These are phyloP conservation scores for Panicum hallii DNA, from an alignment of 202 grass and related monocot genomes.

Conservation along the genomic window DNA sequence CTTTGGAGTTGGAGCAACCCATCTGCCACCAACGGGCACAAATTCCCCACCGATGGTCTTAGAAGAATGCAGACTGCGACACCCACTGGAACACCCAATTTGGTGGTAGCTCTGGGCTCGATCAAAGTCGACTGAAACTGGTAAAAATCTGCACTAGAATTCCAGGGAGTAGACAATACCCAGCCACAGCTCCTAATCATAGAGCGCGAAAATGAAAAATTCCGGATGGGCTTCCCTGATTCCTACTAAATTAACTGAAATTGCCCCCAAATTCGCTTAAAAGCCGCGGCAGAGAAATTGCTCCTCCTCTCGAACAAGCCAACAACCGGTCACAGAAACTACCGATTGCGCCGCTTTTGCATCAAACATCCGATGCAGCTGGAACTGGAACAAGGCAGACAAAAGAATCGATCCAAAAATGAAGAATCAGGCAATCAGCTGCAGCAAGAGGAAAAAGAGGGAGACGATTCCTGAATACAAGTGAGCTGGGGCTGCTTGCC, in stretches of 20 bases:
- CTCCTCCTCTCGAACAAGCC: slow-evolving; percentile 28
- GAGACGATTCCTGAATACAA: slow-evolving; percentile 1
- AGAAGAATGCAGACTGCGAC: slow-evolving; percentile 35
- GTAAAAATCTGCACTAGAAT: slow-evolving; percentile 23
- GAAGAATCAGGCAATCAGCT: slow-evolving; percentile 11
- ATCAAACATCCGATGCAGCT: neutral
- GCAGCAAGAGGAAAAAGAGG: neutral
- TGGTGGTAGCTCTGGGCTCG: neutral
- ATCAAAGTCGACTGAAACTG: slow-evolving; percentile 24
- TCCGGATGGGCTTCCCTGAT: neutral
- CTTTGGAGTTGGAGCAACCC: slow-evolving; percentile 80
- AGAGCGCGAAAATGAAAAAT: neutral
- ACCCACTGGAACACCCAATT: slow-evolving; percentile 26
- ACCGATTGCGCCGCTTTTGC: neutral
- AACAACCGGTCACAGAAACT: slow-evolving; percentile 21
- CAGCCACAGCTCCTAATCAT: slow-evolving; percentile 26
- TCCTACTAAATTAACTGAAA: slow-evolving; percentile 19
- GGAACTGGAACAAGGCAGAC: slow-evolving; percentile 6
- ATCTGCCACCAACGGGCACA: slow-evolving; percentile 45
- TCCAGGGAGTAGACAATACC: neutral
- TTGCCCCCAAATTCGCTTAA: neutral
- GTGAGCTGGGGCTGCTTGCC: neutral
- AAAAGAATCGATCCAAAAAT: slow-evolving; percentile 20
- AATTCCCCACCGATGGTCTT: slow-evolving; percentile 21
- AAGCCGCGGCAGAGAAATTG: neutral